Evolutionary conservation across 768 basidiomycete genomes (phyloP).

Genomic region (Hydnomerulius pinastri): DNA sequence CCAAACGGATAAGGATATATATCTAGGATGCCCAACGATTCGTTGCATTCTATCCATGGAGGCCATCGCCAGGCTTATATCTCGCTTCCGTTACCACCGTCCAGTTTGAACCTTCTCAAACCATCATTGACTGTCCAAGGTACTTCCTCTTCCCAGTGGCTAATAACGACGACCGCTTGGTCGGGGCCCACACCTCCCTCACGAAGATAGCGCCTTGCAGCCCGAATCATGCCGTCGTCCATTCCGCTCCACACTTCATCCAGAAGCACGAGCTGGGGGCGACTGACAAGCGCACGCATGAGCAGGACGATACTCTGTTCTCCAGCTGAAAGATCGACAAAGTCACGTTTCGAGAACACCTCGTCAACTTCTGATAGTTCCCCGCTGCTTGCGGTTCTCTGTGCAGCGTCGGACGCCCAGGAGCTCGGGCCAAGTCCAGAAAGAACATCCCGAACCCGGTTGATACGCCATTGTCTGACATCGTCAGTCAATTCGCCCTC

Average conservation of each 20-base stretch:
- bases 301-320: constrained; percentile 83
- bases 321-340: constrained; percentile 66
- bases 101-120: constrained; percentile 39
- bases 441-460: constrained; percentile 59
- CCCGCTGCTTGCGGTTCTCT: neutral
- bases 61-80: constrained; percentile 3
- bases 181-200: constrained; percentile 46
- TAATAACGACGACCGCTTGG: constrained; percentile 85
- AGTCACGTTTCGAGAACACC: constrained; percentile 50
- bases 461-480: constrained; percentile 40
- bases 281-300: constrained; percentile 80
- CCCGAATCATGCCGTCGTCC: constrained; percentile 74
- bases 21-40: too few species aligned
- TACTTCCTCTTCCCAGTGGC: constrained; percentile 90
- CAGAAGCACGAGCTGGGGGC: constrained; percentile 73
- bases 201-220: constrained; percentile 64
- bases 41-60: constrained; percentile 10
- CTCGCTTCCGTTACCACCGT: constrained; percentile 33
- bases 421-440: constrained; percentile 59
- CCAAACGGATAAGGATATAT: too few species aligned
- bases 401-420: constrained; percentile 37
- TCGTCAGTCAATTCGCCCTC: constrained; percentile 37
- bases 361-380: constrained; percentile 24
- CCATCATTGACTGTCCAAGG: constrained; percentile 72
- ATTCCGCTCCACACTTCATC: constrained; percentile 96